A percentile compares a stretch with the other conserved stretches of the same genome.
phyloP scores from a whole-genome alignment of 139 green algal species.

The Spirogloea muscicola region DNA sequence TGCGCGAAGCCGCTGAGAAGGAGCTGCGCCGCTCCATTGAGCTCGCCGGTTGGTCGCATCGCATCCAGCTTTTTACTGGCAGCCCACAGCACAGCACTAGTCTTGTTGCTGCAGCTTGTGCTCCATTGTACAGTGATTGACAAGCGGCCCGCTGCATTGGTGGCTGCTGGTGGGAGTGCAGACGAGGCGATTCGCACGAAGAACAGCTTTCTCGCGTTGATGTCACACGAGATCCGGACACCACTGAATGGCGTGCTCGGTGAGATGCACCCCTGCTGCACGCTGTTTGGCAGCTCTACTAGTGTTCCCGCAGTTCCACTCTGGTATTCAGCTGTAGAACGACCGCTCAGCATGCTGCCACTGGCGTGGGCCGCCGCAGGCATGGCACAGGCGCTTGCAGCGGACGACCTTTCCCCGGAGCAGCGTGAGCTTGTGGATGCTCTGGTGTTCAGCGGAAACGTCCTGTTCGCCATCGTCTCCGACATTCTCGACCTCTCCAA shows the following conservation, averaged over 20 bases:
- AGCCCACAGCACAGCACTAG: neutral
- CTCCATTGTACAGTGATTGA: neutral
- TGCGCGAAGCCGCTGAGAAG: neutral
- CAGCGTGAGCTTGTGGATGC: neutral
- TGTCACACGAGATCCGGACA: neutral
- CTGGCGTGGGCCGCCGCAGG: neutral
- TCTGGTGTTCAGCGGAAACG: conserved; percentile 4
- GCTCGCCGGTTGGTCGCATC: neutral
- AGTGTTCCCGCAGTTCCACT: neutral
- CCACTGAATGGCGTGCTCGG: neutral
- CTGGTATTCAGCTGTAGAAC: too few species aligned
- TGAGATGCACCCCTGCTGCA: neutral
- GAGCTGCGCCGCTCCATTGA: conserved; percentile 4
- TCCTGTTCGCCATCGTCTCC: neutral
- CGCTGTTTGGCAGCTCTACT: neutral
- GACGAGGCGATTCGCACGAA: neutral
- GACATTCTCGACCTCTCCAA: conserved; percentile 12
- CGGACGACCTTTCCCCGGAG: neutral
- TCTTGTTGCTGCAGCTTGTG: neutral
- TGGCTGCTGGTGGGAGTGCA: neutral
- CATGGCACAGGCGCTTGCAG: conserved; percentile 2
- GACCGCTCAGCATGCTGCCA: too few species aligned
- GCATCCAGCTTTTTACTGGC: neutral
- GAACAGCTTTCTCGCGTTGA: neutral
- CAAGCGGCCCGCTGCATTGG: neutral